Conservation (phyloP, 495 filamentous ascomycete species). For the Sabuloglossum arenarium region DNA sequence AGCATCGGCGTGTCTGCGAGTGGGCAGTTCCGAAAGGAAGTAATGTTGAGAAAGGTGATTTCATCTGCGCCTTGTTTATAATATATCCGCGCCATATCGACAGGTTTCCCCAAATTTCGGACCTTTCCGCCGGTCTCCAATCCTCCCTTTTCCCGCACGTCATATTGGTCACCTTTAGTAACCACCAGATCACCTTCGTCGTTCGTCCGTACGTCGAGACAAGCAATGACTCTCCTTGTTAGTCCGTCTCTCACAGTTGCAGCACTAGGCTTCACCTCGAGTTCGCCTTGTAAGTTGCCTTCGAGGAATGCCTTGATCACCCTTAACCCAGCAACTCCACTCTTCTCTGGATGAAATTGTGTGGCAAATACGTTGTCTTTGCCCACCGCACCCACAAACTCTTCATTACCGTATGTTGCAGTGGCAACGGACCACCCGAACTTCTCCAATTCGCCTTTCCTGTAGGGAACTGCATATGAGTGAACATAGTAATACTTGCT, state of each 20-base stretch:
- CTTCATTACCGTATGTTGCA: conserved; percentile 68
- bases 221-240: conserved; percentile 81
- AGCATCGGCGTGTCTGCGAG: conserved; percentile 87
- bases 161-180: conserved; percentile 96
- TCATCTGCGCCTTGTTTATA: conserved; percentile 96
- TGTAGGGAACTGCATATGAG: conserved; percentile 70
- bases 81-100: conserved; percentile 82
- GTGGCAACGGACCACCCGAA: conserved; percentile 80
- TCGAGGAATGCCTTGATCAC: conserved; percentile 71
- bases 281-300: conserved; percentile 30
- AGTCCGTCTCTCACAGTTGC: conserved; percentile 34
- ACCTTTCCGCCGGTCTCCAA: conserved; percentile 44
- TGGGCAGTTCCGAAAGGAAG: conserved; percentile 87
- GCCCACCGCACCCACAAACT: conserved; percentile 78
- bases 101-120: conserved; percentile 86
- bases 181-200: conserved; percentile 90
- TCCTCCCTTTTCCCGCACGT: conserved; percentile 78
- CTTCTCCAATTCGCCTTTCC: conserved; percentile 43
- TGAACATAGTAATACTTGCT: conserved; percentile 99
- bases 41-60: conserved; percentile 94
- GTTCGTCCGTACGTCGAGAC: conserved; percentile 90
- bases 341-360: conserved; percentile 97
- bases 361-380: conserved; percentile 72
- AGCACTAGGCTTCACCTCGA: conserved; percentile 13
- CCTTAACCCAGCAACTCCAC: conserved; percentile 66